Evolutionary conservation across 2,329 filamentous ascomycete species (phyloP).

Genomic region (Plectosphaerella plurivora): DNA sequence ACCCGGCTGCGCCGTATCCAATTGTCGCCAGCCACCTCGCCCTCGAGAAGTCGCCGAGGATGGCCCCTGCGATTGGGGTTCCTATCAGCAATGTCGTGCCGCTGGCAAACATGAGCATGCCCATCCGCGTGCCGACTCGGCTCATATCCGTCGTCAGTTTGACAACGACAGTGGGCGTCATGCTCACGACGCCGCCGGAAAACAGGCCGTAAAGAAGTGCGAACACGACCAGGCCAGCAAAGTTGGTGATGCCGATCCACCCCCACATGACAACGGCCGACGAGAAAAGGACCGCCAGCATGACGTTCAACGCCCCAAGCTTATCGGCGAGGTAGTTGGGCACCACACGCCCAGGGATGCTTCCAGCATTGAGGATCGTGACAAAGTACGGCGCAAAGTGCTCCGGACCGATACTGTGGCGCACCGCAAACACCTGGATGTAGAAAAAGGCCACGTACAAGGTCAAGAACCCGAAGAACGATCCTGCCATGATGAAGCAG

Average conservation of each 20-base stretch:
- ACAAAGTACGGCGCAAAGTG: slow-evolving; percentile 36
- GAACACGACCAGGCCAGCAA: slow-evolving; percentile 33
- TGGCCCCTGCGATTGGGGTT: slow-evolving; percentile 37
- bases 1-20: slow-evolving; percentile 20
- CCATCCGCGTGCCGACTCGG: slow-evolving; percentile 27
- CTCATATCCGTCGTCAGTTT: slow-evolving; percentile 29
- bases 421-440: slow-evolving; percentile 35
- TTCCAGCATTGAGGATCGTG: slow-evolving; percentile 38
- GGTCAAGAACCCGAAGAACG: slow-evolving; percentile 36
- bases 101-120: slow-evolving; percentile 23
- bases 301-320: slow-evolving; percentile 33
- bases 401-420: slow-evolving; percentile 29
- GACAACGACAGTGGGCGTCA: slow-evolving; percentile 36
- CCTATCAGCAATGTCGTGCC: slow-evolving; percentile 44
- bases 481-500: slow-evolving; percentile 27
- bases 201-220: slow-evolving; percentile 40
- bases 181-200: slow-evolving; percentile 37
- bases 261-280: slow-evolving; percentile 31
- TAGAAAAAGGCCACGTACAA: slow-evolving; percentile 47
- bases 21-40: slow-evolving; percentile 23
- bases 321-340: slow-evolving; percentile 40
- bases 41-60: slow-evolving; percentile 10
- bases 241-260: slow-evolving; percentile 31
- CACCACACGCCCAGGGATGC: slow-evolving; percentile 38
- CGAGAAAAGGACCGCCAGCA: slow-evolving; percentile 24